Evolutionary conservation across 371 early-diverging fungal genomes (phyloP).

Genomic region (Mortierella sp.): DNA sequence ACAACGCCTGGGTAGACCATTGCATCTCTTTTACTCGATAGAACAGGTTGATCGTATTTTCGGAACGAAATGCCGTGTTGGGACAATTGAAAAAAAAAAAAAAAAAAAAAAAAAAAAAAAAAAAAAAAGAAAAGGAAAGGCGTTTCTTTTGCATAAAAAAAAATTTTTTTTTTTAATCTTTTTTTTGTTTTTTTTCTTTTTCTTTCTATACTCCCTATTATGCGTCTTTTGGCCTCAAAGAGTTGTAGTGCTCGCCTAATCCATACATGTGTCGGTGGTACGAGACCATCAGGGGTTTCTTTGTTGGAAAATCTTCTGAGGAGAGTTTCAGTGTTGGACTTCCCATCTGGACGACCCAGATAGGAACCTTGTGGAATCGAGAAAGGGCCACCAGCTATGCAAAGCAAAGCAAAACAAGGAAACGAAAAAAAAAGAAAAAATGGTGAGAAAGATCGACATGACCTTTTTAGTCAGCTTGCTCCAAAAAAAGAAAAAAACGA

Average conservation of each 20-base stretch:
- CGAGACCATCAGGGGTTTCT: slow-evolving; percentile 80
- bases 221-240: slow-evolving; percentile 53
- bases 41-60: no score
- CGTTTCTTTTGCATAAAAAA: no score
- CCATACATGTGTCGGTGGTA: slow-evolving; percentile 92
- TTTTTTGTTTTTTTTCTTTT: no score
- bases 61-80: background rate
- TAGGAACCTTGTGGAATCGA: slow-evolving; percentile 69
- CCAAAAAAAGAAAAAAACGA: background rate
- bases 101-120: background rate
- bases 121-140: background rate
- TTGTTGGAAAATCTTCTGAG: slow-evolving; percentile 71
- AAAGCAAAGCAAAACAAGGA: slow-evolving; percentile 1
- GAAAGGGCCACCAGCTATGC: slow-evolving; percentile 82
- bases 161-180: background rate
- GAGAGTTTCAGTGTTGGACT: slow-evolving; percentile 80
- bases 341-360: slow-evolving; percentile 83
- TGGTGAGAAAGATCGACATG: background rate
- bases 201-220: background rate
- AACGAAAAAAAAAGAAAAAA: background rate
- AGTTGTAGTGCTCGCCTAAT: slow-evolving; percentile 96
- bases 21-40: no score
- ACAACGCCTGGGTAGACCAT: no score
- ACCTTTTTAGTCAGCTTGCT: background rate
- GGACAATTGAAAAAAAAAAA: background rate